Evolutionary conservation across 208 protist species (phyloP), one percentile per base, ranked within the genome.

Genomic region (Borovskyia barvae): DNA sequence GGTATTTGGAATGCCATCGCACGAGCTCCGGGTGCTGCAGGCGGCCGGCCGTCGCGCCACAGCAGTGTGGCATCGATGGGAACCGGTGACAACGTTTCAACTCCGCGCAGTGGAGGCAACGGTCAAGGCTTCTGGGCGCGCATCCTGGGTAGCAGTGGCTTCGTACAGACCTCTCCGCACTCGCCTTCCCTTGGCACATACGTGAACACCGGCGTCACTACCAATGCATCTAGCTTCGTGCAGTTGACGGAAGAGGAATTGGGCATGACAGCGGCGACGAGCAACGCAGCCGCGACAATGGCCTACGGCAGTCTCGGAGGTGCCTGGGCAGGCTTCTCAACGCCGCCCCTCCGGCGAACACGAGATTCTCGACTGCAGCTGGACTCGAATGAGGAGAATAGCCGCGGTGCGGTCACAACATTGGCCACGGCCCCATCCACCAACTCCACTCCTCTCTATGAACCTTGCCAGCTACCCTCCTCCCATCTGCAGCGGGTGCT

Each of bases 161-260:
- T 40, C 19, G 17, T 51, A 14, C 62, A 52, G 37, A 55, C 62
- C 9, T 53, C 51, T 2, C 43, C 52, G 24, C 51, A 29, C 24
- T 46, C n/a, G 17, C 24, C 41, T 1, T 58, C 50, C 8, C 22
- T 35, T 7, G 46, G 40, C 14, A 40, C 45, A 11, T 17, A 32
- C 2, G 25, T 26, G 9, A 17, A 49, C 52, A 68, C 61, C 11
- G 51, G 61, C 7, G 24, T 53, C 19, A 55, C 52, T 7, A 68
- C 62, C 8, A 60, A 45, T 5, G 47, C 45, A 3, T 68, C 62
- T 0, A 68, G 62, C 43, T 68, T 60, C 37, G 62, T 68, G 26
- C 62, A 68, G 52, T 46, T 68, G 11, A 60, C 43, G 3, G 62
- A 68, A 32, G 62, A 61, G 35, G 62, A 68, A 9, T 28, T 68